Evolutionary conservation across 192 early-diverging fungal species (phyloP).

Genomic region (Gamsiella multidivaricata): DNA sequence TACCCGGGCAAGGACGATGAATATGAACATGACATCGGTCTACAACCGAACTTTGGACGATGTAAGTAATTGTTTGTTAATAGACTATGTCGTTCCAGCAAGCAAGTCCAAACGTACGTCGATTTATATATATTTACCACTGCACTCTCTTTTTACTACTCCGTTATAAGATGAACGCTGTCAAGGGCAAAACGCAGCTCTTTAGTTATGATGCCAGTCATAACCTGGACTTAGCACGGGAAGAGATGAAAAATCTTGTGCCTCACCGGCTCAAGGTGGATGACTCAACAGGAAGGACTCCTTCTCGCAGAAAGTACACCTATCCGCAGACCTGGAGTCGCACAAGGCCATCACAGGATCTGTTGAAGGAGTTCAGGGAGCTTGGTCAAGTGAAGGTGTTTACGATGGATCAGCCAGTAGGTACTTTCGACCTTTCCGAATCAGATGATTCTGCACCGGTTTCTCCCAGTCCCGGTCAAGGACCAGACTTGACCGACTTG

Average conservation of each 20-base stretch:
- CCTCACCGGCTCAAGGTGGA: slow-evolving; percentile 38
- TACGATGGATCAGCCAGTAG: slow-evolving; percentile 10
- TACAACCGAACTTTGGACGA: neutral
- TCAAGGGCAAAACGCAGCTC: neutral
- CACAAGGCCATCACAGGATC: slow-evolving; percentile 37
- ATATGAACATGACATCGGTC: neutral
- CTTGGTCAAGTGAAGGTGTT: slow-evolving; percentile 38
- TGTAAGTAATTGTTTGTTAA: slow-evolving; percentile 12
- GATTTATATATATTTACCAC: too few species aligned
- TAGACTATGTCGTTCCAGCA: neutral
- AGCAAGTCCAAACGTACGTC: neutral
- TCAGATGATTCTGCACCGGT: slow-evolving; percentile 1
- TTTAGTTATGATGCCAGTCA: slow-evolving; percentile 19
- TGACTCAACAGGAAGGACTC: slow-evolving; percentile 47
- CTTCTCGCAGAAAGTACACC: slow-evolving; percentile 28
- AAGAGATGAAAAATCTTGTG: slow-evolving; percentile 23
- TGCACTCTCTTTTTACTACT: neutral
- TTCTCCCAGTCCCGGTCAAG: neutral
- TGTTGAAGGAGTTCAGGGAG: slow-evolving; percentile 47
- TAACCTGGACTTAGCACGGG: slow-evolving; percentile 20
- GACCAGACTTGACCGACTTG: neutral
- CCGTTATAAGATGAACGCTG: slow-evolving; percentile 1
- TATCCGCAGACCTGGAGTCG: slow-evolving; percentile 37
- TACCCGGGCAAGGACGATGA: neutral
- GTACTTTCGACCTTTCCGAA: neutral